Conservation (phyloP, 148 eudicot genomes). For the Chenopodium formosanum region DNA sequence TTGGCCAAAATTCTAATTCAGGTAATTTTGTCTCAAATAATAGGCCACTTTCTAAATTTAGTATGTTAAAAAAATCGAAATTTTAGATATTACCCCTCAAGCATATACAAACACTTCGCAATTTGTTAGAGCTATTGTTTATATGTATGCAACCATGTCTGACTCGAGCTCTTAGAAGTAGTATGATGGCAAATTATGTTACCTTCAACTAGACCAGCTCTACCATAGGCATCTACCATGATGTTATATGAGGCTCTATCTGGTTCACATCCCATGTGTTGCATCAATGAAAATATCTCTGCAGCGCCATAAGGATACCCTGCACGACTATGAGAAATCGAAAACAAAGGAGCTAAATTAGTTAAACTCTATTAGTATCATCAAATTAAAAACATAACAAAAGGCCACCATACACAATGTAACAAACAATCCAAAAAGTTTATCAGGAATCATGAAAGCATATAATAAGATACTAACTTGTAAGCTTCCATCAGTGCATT, state of each 20-base stretch:
- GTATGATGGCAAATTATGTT: background rate
- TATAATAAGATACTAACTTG: slow-evolving; percentile 43
- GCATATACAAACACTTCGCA: too few relatives aligned
- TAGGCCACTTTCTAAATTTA: too few relatives aligned
- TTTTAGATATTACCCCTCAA: too few relatives aligned
- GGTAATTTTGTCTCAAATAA: too few relatives aligned
- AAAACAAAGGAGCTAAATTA: slow-evolving; percentile 18
- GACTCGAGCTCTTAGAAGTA: background rate
- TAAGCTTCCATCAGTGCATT: slow-evolving; percentile 95
- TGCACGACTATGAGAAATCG: slow-evolving; percentile 58
- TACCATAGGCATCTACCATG: slow-evolving; percentile 90
- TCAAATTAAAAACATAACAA: too few relatives aligned
- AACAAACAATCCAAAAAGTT: too few relatives aligned
- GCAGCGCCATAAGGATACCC: slow-evolving; percentile 78
- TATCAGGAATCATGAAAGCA: too few relatives aligned
- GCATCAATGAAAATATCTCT: slow-evolving; percentile 84
- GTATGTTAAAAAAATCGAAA: too few relatives aligned
- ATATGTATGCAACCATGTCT: background rate
- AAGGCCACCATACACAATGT: too few relatives aligned
- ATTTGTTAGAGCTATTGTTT: background rate
- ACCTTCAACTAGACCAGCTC: slow-evolving; percentile 80
- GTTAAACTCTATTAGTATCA: background rate
- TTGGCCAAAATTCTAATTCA: too few relatives aligned
- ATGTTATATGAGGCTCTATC: slow-evolving; percentile 84
- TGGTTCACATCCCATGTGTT: slow-evolving; percentile 86